These are phyloP conservation scores for Oryza punctata DNA, from an alignment of 176 grass and related monocot genomes.

Conservation along the genomic window DNA sequence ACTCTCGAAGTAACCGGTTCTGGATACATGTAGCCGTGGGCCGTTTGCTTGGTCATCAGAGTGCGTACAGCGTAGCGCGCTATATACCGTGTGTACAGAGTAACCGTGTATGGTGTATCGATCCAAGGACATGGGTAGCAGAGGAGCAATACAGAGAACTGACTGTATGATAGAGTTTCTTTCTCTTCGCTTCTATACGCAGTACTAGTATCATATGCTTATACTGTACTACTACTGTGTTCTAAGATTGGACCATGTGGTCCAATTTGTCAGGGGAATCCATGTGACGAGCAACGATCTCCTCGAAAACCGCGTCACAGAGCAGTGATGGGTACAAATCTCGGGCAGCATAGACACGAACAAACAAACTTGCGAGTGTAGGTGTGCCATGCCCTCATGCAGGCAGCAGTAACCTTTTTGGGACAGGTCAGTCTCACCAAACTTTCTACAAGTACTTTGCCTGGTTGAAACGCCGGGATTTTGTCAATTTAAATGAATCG, in stretches of 20 bases:
- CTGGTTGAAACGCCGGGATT: not conserved
- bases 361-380: not conserved
- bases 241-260: slow-evolving; percentile 17
- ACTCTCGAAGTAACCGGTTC: not conserved
- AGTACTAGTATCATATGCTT: not conserved
- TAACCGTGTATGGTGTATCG: not conserved
- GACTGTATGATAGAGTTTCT: not conserved
- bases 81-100: too few species aligned
- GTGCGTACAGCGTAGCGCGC: not conserved
- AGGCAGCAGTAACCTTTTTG: not conserved
- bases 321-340: slow-evolving; percentile 30
- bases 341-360: slow-evolving; percentile 11
- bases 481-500: not conserved
- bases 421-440: slow-evolving; percentile 16
- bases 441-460: slow-evolving; percentile 1
- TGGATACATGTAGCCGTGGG: not conserved
- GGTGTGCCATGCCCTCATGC: not conserved
- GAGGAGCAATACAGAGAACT: not conserved
- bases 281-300: slow-evolving; percentile 41
- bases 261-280: not conserved
- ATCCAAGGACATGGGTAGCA: not conserved
- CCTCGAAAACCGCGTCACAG: slow-evolving; percentile 26
- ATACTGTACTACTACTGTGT: not conserved
- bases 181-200: not conserved
- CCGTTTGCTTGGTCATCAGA: not conserved